phyloP scores from a whole-genome alignment of 768 basidiomycete species.

The Paxillus ammoniavirescens region DNA sequence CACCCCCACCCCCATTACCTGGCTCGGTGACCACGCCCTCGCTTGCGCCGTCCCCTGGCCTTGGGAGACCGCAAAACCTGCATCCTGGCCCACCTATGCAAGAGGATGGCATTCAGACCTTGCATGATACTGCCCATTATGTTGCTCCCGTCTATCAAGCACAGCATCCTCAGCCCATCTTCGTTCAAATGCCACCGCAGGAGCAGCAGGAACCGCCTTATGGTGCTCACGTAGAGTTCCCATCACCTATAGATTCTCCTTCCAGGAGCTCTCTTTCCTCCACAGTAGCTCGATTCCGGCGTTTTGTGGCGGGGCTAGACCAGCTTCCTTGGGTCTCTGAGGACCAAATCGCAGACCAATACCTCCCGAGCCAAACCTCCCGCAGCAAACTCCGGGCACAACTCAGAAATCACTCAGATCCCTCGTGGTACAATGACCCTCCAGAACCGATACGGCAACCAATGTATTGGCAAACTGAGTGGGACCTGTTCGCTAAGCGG shows the following conservation, averaged over 20 bases:
- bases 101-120: constrained; percentile 18
- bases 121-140: constrained; percentile 9
- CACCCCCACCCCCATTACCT: constrained; percentile 5
- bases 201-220: not conserved
- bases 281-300: constrained; percentile 35
- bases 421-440: constrained; percentile 28
- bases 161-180: not conserved
- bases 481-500: constrained; percentile 27
- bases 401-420: constrained; percentile 15
- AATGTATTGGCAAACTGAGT: constrained; percentile 12
- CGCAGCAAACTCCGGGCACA: constrained; percentile 15
- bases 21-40: constrained; percentile 5
- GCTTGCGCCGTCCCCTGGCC: not conserved
- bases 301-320: constrained; percentile 36
- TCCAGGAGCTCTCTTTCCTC: constrained; percentile 12
- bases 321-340: constrained; percentile 44
- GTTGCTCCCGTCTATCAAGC: not conserved
- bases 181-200: not conserved
- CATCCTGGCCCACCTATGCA: not conserved
- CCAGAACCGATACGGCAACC: constrained; percentile 7
- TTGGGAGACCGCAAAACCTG: not conserved
- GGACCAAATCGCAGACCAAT: constrained; percentile 42
- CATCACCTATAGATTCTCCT: constrained; percentile 9
- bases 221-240: not conserved
- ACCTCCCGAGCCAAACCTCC: constrained; percentile 36